Percentiles rank a stretch among this genome's conserved stretches.
Evolutionary conservation across 345 rosid genomes (phyloP).

Genomic region (Hibiscus tridactylites): DNA sequence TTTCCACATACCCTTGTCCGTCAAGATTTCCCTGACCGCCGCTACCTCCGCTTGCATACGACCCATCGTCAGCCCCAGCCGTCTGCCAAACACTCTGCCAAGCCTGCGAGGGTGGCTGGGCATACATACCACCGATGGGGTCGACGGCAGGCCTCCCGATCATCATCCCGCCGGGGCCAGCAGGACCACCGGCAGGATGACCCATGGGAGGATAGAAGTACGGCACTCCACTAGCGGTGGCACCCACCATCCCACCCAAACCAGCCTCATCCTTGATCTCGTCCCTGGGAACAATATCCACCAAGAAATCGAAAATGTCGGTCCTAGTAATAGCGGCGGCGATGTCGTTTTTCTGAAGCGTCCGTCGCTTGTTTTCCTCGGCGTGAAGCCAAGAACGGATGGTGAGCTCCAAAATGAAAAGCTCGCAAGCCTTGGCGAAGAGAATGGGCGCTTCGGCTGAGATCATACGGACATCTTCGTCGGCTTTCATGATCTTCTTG

Average conservation of each 20-base stretch:
- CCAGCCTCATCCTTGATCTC: slow-evolving; percentile 79
- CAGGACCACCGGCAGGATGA: slow-evolving; percentile 42
- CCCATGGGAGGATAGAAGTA: slow-evolving; percentile 86
- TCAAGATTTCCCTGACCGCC: slow-evolving; percentile 65
- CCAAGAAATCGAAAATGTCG: slow-evolving; percentile 84
- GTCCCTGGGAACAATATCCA: slow-evolving; percentile 85
- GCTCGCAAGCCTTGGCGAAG: slow-evolving; percentile 93
- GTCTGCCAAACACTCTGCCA: slow-evolving; percentile 96
- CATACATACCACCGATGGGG: slow-evolving; percentile 48
- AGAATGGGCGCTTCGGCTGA: slow-evolving; percentile 93
- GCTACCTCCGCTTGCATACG: slow-evolving; percentile 59
- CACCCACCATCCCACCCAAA: slow-evolving; percentile 44
- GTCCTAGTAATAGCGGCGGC: slow-evolving; percentile 89
- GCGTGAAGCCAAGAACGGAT: slow-evolving; percentile 98
- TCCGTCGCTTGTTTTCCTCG: slow-evolving; percentile 87
- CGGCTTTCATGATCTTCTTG: slow-evolving; percentile 98
- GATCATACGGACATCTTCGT: slow-evolving; percentile 98
- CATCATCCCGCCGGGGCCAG: slow-evolving; percentile 77
- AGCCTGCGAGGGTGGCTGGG: slow-evolving; percentile 87
- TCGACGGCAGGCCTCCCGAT: slow-evolving; percentile 84
- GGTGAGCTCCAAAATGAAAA: slow-evolving; percentile 88
- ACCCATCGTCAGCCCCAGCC: slow-evolving; percentile 54
- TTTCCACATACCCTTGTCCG: slow-evolving; percentile 34
- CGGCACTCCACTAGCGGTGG: slow-evolving; percentile 76
- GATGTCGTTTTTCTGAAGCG: slow-evolving; percentile 93